Evolutionary conservation across 106 monocot species (phyloP).

Genomic region (Phalaenopsis aphrodite): DNA sequence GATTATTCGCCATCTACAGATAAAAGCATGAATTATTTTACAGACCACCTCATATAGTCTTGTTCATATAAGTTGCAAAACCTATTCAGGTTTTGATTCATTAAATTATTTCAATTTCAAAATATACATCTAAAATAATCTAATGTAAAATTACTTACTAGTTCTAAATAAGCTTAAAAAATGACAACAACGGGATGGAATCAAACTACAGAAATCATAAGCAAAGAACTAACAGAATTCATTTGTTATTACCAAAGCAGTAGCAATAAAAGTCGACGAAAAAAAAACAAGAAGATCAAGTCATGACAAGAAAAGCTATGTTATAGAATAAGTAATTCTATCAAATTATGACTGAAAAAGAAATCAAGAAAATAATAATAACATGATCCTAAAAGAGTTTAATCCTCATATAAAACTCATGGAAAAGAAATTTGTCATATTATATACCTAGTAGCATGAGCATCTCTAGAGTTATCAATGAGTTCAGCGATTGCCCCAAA

Average conservation of each 20-base stretch:
- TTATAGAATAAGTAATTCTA: not conserved
- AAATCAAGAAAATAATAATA: not conserved
- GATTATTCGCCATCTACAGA: not conserved
- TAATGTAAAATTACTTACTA: not conserved
- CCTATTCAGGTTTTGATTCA: not conserved
- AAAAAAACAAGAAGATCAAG: not conserved
- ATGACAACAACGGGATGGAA: not conserved
- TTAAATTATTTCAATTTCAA: not conserved
- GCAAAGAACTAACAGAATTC: not conserved
- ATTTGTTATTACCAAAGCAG: not conserved
- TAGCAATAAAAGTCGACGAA: not conserved
- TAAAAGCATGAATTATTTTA: not conserved
- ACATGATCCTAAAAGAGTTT: not conserved
- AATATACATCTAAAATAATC: not conserved
- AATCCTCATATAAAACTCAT: not conserved
- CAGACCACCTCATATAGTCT: not conserved
- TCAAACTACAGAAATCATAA: not conserved
- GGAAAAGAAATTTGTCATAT: not conserved
- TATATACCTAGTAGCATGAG: conserved; percentile 45
- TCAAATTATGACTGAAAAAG: not conserved
- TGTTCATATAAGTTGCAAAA: not conserved
- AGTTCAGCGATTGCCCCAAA: conserved; percentile 68
- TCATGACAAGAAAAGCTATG: not conserved
- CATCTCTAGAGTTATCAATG: conserved; percentile 59
- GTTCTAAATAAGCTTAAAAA: not conserved